A percentile compares a stretch with the other conserved stretches of the same genome.
These are phyloP conservation scores for Debaryomyces coudertii DNA, from an alignment of 1,139 yeast species.

Conservation along the genomic window DNA sequence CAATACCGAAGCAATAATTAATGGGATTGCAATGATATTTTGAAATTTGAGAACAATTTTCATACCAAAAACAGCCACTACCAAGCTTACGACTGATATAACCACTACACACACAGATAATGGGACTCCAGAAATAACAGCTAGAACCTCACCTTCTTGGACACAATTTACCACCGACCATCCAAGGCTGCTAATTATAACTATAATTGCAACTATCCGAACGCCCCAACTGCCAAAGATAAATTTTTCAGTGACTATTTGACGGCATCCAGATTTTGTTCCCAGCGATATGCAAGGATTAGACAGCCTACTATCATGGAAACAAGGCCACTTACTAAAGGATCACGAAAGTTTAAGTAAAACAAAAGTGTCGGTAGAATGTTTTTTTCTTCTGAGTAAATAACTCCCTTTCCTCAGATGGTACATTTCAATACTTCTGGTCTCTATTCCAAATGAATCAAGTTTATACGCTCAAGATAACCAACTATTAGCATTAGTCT, in stretches of 20 bases:
- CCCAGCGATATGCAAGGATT: constrained; percentile 48
- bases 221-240: constrained; percentile 46
- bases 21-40: constrained; percentile 26
- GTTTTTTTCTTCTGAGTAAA: constrained; percentile 13
- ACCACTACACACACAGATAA: constrained; percentile 37
- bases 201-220: constrained; percentile 35
- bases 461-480: constrained; percentile 22
- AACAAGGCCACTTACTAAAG: constrained; percentile 36
- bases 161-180: constrained; percentile 48
- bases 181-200: constrained; percentile 42
- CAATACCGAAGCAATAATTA: constrained; percentile 23
- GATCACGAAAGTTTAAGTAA: constrained; percentile 32
- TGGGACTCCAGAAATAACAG: constrained; percentile 29
- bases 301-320: constrained; percentile 39
- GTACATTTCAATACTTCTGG: constrained; percentile 34
- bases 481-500: neutral
- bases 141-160: constrained; percentile 40
- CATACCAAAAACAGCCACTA: constrained; percentile 41
- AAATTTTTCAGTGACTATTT: constrained; percentile 44
- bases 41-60: constrained; percentile 27
- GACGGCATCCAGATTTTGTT: constrained; percentile 45
- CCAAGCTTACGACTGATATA: constrained; percentile 30
- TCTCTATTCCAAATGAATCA: constrained; percentile 33
- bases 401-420: constrained; percentile 27
- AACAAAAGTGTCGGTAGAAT: constrained; percentile 36